A percentile compares a stretch with the other conserved stretches of the same genome.
These are phyloP conservation scores for Boletus rubroflammeus DNA, from an alignment of 768 basidiomycete species.

Conservation along the genomic window DNA sequence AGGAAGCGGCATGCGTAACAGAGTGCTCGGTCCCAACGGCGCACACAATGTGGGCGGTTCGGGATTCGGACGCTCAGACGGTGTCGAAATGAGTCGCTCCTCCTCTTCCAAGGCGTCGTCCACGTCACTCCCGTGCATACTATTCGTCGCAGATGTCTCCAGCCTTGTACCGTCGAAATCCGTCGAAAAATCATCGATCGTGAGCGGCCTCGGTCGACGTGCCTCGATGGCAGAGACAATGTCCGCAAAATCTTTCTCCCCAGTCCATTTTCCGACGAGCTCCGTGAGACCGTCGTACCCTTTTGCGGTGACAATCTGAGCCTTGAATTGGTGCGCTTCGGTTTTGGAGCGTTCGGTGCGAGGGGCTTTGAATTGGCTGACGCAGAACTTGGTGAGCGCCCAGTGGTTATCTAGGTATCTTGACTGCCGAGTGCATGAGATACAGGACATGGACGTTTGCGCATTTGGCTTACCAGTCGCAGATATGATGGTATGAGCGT, in stretches of 20 bases:
- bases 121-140: background rate
- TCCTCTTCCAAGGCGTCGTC: slow-evolving; percentile 18
- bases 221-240: slow-evolving; percentile 47
- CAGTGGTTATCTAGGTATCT: slow-evolving; percentile 77
- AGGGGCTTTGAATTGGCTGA: slow-evolving; percentile 73
- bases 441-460: background rate
- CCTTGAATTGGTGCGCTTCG: slow-evolving; percentile 53
- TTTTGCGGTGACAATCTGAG: slow-evolving; percentile 58
- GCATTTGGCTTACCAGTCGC: slow-evolving; percentile 50
- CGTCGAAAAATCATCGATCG: slow-evolving; percentile 3
- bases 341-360: slow-evolving; percentile 54
- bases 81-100: slow-evolving; percentile 38
- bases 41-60: slow-evolving; percentile 53
- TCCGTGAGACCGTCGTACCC: slow-evolving; percentile 51
- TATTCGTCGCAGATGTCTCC: background rate
- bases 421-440: slow-evolving; percentile 40
- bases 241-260: slow-evolving; percentile 57
- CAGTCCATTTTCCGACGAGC: slow-evolving; percentile 52
- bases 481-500: slow-evolving; percentile 71
- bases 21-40: slow-evolving; percentile 37
- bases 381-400: slow-evolving; percentile 84
- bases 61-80: slow-evolving; percentile 52
- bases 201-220: slow-evolving; percentile 23
- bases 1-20: slow-evolving; percentile 34
- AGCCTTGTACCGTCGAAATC: background rate